Evolutionary conservation across 495 filamentous ascomycete genomes (phyloP).

Genomic region (Lentithecium fluviatile): DNA sequence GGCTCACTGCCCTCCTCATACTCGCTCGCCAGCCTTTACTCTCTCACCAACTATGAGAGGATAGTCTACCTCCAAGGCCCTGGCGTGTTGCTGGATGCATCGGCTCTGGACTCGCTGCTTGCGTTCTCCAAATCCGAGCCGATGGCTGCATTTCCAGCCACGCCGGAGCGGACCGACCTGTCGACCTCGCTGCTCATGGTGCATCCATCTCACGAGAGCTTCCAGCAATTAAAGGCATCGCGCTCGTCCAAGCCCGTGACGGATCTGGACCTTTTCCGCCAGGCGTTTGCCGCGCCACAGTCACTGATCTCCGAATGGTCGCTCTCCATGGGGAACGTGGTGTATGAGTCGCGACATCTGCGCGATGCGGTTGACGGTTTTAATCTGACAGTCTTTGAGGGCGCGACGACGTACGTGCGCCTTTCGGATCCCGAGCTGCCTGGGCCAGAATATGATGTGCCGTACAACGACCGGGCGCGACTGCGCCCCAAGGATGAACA

Average conservation of each 20-base stretch:
- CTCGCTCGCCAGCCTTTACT: conserved; percentile 44
- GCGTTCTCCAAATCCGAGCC: conserved; percentile 39
- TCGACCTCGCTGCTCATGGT: conserved; percentile 39
- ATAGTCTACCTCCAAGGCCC: conserved; percentile 45
- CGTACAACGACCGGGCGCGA: conserved; percentile 37
- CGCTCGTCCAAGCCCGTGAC: conserved; percentile 23
- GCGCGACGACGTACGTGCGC: conserved; percentile 45
- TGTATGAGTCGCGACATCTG: conserved; percentile 32
- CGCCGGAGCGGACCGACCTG: conserved; percentile 30
- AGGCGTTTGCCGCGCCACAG: conserved; percentile 32
- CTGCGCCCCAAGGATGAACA: conserved; percentile 45
- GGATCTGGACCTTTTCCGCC: conserved; percentile 38
- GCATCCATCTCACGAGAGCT: conserved; percentile 34
- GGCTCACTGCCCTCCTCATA: conserved; percentile 40
- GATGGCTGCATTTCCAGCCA: conserved; percentile 42
- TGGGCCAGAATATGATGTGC: conserved; percentile 50
- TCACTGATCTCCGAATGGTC: conserved; percentile 36
- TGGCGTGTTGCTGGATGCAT: conserved; percentile 46
- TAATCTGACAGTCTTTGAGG: conserved; percentile 44
- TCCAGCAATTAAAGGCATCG: conserved; percentile 21
- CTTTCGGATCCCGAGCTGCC: conserved; percentile 47
- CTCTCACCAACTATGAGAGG: conserved; percentile 47
- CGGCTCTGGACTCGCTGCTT: conserved; percentile 48
- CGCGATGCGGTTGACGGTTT: conserved; percentile 38
- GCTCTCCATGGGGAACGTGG: conserved; percentile 30